phyloP scores from a whole-genome alignment of 2,329 filamentous ascomycete genomes.

The Ophiostoma perfectum region DNA sequence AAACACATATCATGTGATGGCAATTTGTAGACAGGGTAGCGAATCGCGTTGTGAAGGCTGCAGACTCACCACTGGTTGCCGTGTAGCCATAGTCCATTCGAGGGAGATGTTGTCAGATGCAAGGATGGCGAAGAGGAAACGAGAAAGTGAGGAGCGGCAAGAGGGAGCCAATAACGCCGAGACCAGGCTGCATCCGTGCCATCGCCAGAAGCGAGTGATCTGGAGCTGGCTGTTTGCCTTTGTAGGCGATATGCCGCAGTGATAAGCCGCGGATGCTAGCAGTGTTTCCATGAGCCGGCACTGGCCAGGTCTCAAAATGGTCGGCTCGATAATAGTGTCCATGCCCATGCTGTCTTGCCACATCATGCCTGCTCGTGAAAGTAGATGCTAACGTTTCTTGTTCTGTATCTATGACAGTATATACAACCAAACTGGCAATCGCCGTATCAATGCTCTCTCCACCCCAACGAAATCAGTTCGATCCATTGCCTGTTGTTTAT shows the following conservation, averaged over 20 bases:
- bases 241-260: no score
- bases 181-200: no score
- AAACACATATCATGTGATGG: not conserved
- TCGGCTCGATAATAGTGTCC: not conserved
- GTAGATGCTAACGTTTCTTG: slow-evolving; percentile 7
- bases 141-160: no score
- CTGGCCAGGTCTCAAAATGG: no score
- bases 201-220: no score
- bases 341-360: not conserved
- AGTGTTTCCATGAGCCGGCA: no score
- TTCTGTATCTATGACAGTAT: slow-evolving; percentile 23
- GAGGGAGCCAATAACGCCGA: no score
- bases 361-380: not conserved
- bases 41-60: not conserved
- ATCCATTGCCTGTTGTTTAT: not conserved
- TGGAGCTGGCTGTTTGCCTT: no score
- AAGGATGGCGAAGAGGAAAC: no score
- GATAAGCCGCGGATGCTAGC: no score
- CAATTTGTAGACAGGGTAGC: not conserved
- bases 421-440: slow-evolving; percentile 18
- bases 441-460: slow-evolving; percentile 4
- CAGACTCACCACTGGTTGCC: not conserved
- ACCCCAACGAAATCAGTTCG: not conserved
- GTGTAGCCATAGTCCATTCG: no score
- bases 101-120: no score